phyloP scores from a whole-genome alignment of 176 grass and related monocot species.

The Urochloa ruziziensis region DNA sequence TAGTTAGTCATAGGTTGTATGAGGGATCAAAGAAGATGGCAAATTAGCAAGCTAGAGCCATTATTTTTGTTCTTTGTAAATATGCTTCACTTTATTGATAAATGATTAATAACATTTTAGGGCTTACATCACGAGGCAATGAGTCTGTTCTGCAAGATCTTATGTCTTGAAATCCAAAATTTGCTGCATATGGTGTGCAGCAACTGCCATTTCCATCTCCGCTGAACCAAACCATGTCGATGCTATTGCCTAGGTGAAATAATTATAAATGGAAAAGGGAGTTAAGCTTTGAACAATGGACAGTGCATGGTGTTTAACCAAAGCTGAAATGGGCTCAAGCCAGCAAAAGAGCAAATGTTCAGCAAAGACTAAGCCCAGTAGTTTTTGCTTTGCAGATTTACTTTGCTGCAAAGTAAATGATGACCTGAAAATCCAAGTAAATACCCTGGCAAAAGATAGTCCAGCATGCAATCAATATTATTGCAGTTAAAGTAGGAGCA shows the following conservation, averaged over 20 bases:
- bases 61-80: not conserved
- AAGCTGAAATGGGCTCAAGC: not conserved
- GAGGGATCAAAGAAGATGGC: not conserved
- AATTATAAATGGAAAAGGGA: not conserved
- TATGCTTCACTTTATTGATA: not conserved
- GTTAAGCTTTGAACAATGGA: not conserved
- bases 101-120: not conserved
- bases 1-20: not conserved
- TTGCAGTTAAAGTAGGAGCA: not conserved
- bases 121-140: not conserved
- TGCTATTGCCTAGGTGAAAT: not conserved
- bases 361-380: not conserved
- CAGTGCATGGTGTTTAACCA: not conserved
- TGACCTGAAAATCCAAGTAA: not conserved
- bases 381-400: not conserved
- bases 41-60: not conserved
- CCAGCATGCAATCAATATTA: not conserved
- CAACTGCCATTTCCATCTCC: not conserved
- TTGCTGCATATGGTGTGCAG: not conserved
- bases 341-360: not conserved
- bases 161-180: not conserved
- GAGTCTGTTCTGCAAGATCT: not conserved
- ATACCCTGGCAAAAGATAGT: not conserved
- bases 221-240: not conserved
- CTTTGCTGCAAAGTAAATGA: not conserved